These are phyloP conservation scores for Hysterangium stoloniferum DNA, from an alignment of 768 basidiomycete species.

Conservation along the genomic window DNA sequence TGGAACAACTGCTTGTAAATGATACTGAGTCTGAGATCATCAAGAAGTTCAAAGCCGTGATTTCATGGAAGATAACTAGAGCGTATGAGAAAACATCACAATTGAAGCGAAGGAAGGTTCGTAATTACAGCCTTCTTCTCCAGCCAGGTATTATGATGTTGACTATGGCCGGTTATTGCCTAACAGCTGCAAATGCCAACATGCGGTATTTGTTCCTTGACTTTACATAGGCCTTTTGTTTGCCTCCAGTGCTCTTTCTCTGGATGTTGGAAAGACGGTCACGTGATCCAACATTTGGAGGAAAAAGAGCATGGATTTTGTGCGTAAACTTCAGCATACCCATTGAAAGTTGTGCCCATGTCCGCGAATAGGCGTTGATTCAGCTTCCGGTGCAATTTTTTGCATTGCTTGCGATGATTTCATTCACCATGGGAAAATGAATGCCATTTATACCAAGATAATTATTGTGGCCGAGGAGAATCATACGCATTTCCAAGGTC, in stretches of 20 bases:
- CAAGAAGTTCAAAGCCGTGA: constrained; percentile 44
- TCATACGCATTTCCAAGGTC: constrained; percentile 53
- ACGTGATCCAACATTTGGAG: constrained; percentile 50
- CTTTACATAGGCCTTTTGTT: constrained; percentile 57
- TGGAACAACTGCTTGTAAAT: neutral
- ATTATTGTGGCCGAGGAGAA: constrained; percentile 53
- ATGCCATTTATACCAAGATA: constrained; percentile 36
- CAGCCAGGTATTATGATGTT: neutral
- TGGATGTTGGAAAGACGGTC: constrained; percentile 62
- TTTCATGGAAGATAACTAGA: constrained; percentile 47
- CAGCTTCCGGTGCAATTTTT: constrained; percentile 64
- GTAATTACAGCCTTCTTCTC: constrained; percentile 13
- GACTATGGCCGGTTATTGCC: neutral
- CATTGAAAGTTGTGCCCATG: neutral
- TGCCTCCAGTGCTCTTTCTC: constrained; percentile 66
- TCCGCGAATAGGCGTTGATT: constrained; percentile 54
- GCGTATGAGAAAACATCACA: constrained; percentile 39
- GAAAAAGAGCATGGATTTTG: constrained; percentile 57
- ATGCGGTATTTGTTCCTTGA: constrained; percentile 51
- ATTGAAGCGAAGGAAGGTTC: constrained; percentile 60
- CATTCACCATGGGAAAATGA: constrained; percentile 51
- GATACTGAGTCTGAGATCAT: constrained; percentile 22
- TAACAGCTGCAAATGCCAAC: constrained; percentile 47
- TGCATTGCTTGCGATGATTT: constrained; percentile 72
- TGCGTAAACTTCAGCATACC: constrained; percentile 26